A percentile compares a stretch with the other conserved stretches of the same genome.
These are phyloP conservation scores for Jaltomata sinuosa DNA, from an alignment of 257 asterid species.

Conservation along the genomic window DNA sequence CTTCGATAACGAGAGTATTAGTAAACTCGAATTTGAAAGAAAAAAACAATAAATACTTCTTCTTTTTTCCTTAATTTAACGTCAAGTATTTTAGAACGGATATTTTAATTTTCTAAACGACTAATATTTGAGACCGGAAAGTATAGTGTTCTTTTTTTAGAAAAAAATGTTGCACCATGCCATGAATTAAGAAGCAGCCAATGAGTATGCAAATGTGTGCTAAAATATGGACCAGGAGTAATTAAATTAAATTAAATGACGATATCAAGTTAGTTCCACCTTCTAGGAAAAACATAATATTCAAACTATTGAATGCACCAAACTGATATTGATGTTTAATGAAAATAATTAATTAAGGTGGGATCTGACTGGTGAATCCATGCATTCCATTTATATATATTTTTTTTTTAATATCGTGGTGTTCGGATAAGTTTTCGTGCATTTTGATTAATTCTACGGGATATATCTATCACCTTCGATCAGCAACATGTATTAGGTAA, in stretches of 20 bases:
- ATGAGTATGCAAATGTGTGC: constrained; percentile 7
- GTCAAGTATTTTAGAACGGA: background rate
- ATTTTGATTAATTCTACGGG: too few species aligned
- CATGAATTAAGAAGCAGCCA: constrained; percentile 11
- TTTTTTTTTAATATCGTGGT: too few species aligned
- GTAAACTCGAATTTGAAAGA: background rate
- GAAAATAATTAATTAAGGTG: constrained; percentile 1
- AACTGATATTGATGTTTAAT: constrained; percentile 5
- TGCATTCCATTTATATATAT: background rate
- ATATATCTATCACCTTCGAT: too few species aligned
- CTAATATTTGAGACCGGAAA: background rate
- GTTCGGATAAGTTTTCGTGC: too few species aligned
- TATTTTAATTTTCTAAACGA: background rate
- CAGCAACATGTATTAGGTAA: too few species aligned
- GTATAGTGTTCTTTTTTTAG: background rate
- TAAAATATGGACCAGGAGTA: constrained; percentile 3
- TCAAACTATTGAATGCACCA: background rate
- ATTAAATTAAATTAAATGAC: background rate
- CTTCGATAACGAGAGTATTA: background rate
- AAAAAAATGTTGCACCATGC: background rate
- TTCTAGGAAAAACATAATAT: background rate
- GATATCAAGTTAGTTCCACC: background rate
- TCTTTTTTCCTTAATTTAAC: background rate
- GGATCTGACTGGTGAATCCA: constrained; percentile 14
- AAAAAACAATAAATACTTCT: background rate